A percentile compares a stretch with the other conserved stretches of the same genome.
Conservation (phyloP, 768 basidiomycete genomes). For the Leccinum disarticulatum region DNA sequence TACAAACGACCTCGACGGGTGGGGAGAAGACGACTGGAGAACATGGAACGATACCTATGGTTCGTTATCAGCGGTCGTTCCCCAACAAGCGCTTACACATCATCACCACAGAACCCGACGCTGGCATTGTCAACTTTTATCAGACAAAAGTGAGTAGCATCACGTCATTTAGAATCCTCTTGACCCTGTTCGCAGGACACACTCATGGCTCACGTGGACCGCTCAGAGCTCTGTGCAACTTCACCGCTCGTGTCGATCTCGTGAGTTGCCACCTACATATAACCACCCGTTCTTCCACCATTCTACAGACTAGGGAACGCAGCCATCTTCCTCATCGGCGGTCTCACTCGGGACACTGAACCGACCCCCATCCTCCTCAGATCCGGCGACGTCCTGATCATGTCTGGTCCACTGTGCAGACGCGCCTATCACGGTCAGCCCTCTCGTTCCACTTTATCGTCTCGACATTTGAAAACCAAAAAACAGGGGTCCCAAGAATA, state of each 20-base stretch:
- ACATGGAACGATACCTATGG: slow-evolving; percentile 81
- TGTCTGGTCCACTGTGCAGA: slow-evolving; percentile 85
- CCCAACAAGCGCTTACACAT: neutral
- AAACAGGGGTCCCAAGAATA: slow-evolving; percentile 80
- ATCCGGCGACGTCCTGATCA: slow-evolving; percentile 89
- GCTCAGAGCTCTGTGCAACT: slow-evolving; percentile 90
- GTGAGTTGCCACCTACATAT: slow-evolving; percentile 44
- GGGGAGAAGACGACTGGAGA: slow-evolving; percentile 66
- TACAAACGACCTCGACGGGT: slow-evolving; percentile 37
- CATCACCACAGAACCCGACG: slow-evolving; percentile 73
- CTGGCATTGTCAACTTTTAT: slow-evolving; percentile 96
- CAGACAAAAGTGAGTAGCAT: slow-evolving; percentile 56
- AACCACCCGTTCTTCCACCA: neutral
- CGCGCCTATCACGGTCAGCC: slow-evolving; percentile 88
- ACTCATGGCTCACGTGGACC: slow-evolving; percentile 97
- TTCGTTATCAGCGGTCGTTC: slow-evolving; percentile 30
- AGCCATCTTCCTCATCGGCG: slow-evolving; percentile 88
- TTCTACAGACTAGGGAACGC: slow-evolving; percentile 76
- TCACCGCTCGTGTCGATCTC: slow-evolving; percentile 93
- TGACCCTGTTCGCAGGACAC: slow-evolving; percentile 55
- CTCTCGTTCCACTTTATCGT: neutral
- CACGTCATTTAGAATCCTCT: neutral
- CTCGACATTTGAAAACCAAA: neutral
- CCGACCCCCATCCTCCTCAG: slow-evolving; percentile 84
- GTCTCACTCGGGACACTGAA: slow-evolving; percentile 68